Base-by-base conservation (phyloP, 2,329 filamentous ascomycete genomes). In the Rhynchosporium graminicola region DNA sequence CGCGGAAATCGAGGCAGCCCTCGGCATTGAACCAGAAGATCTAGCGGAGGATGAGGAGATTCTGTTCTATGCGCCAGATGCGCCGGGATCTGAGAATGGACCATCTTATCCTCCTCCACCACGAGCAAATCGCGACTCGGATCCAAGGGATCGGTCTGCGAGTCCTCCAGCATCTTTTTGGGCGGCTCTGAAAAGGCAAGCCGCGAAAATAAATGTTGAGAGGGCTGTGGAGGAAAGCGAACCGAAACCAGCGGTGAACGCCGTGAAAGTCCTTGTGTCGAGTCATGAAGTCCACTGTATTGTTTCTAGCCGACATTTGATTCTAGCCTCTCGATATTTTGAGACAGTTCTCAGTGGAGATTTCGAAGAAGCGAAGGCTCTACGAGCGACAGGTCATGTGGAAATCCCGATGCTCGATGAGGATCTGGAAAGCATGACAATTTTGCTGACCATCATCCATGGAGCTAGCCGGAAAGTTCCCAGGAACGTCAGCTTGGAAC, bases 391-490 rank as follows among this genome's bases (percentile, higher is more conserved):
- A 15, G 67, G 67, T 8, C 64, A 67, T 40, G 67, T 65, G 42
- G 60, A 63, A 5, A 66, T 68, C 36, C 10, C 59, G 45, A 46
- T 65, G 29, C 50, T 42, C 38, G 62, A 54, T 12, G 59, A 60
- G n/a, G 75, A 81, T 59, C 66, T 71, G 3, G 70, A 76, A 6
- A 77, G 79, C 0, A 72, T 81, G 4, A 69, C 75, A 8, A 75
- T 77, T 20, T 59, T 82, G 0, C 69, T 82, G 54, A 76, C 80
- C 62, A 77, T 79, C n/a, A 70, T 83, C 9, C 80, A 83, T 68
- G 73, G 76, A 55, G 75, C 75, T 3, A 75, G 73, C 13, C 65
- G 72, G n/a, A 73, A 76, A 47, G 74, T 82, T 13, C 78, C 79
- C 0, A 70, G 69, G 45, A 54, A 63, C 0, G 63, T 81, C 0